Evolutionary conservation across 2,329 filamentous ascomycete genomes (phyloP).

Genomic region (Balansia obtecta): DNA sequence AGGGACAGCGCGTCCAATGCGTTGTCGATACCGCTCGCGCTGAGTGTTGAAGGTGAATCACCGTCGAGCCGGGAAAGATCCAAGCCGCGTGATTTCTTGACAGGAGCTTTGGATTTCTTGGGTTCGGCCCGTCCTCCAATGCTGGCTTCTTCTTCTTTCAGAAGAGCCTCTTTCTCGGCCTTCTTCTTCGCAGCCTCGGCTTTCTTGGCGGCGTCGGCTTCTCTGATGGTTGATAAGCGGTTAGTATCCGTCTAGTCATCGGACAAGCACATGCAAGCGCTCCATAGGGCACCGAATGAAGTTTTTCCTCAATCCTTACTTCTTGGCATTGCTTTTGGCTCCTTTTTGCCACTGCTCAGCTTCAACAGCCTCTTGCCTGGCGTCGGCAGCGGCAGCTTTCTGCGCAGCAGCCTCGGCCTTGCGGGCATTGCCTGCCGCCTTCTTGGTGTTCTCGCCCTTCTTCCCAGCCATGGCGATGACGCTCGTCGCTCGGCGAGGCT

Average conservation of each 20-base stretch:
- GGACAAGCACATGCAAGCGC: background rate
- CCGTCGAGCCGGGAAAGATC: slow-evolving; percentile 65
- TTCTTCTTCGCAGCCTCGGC: slow-evolving; percentile 83
- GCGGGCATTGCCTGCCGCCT: slow-evolving; percentile 76
- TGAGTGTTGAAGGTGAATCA: slow-evolving; percentile 49
- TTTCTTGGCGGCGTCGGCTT: slow-evolving; percentile 47
- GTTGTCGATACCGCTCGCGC: slow-evolving; percentile 83
- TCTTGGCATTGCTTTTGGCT: slow-evolving; percentile 73
- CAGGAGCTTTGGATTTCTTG: slow-evolving; percentile 56
- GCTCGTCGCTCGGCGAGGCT: slow-evolving; percentile 1
- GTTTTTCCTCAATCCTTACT: slow-evolving; percentile 40
- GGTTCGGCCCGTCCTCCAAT: slow-evolving; percentile 43
- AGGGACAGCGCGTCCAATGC: slow-evolving; percentile 77
- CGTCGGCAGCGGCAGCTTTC: slow-evolving; percentile 62
- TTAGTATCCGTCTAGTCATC: background rate
- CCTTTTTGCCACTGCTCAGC: slow-evolving; percentile 74
- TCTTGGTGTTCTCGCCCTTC: slow-evolving; percentile 77
- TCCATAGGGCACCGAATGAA: background rate
- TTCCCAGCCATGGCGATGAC: slow-evolving; percentile 51
- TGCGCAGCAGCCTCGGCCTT: slow-evolving; percentile 79
- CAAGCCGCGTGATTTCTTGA: slow-evolving; percentile 59
- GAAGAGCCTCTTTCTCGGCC: slow-evolving; percentile 74
- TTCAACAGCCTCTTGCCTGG: slow-evolving; percentile 55
- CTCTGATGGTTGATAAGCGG: slow-evolving; percentile 13
- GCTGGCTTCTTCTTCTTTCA: slow-evolving; percentile 69